Percentiles rank a stretch among this genome's conserved stretches.
Conservation (phyloP, 257 asterid species). For the Solanum pimpinellifolium region DNA sequence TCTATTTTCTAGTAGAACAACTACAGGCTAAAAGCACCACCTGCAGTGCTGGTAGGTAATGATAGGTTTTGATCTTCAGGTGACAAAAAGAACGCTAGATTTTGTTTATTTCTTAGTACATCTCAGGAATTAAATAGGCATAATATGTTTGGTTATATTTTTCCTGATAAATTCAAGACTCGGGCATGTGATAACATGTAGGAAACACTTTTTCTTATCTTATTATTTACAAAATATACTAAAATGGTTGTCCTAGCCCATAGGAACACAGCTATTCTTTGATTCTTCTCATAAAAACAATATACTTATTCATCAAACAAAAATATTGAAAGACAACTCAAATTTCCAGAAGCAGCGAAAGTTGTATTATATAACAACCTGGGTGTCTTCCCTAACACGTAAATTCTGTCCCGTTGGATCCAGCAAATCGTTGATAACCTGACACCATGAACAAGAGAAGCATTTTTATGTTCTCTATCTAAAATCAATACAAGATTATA, state of each 20-base stretch:
- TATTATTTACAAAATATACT: background rate
- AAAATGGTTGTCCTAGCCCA: background rate
- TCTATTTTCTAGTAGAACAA: background rate
- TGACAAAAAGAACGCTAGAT: background rate
- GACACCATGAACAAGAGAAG: slow-evolving; percentile 7
- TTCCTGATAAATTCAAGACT: background rate
- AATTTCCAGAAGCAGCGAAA: background rate
- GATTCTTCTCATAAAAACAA: background rate
- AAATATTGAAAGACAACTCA: background rate
- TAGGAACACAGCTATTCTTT: background rate
- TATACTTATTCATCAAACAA: background rate
- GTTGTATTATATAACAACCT: slow-evolving; percentile 34
- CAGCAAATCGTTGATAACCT: slow-evolving; percentile 96
- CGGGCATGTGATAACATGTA: background rate
- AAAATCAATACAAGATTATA: background rate
- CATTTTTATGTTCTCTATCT: background rate
- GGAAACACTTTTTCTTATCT: background rate
- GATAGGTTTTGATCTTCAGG: background rate
- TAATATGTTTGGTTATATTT: background rate
- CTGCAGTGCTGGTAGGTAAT: background rate
- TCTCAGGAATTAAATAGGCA: background rate
- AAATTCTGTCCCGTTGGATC: slow-evolving; percentile 97
- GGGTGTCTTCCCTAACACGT: slow-evolving; percentile 96
- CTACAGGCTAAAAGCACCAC: background rate
- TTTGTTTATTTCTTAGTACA: background rate